A percentile compares a stretch with the other conserved stretches of the same genome.
phyloP scores from a whole-genome alignment of 495 filamentous ascomycete species.

The Aspergillus nidulans region DNA sequence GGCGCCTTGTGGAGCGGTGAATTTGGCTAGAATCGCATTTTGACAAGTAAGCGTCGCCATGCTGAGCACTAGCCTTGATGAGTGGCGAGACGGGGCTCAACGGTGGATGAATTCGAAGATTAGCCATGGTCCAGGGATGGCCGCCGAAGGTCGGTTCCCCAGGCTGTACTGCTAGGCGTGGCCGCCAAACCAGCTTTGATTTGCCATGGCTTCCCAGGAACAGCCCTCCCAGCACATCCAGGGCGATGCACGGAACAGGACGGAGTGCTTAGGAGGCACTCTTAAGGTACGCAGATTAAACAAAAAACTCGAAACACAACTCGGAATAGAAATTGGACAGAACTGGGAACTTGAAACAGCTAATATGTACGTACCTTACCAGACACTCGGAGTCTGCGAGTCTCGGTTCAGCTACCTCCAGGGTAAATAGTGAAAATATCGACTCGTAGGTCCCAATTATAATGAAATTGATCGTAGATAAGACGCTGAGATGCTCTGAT shows the following conservation, averaged over 20 bases:
- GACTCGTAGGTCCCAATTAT: no score
- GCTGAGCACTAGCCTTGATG: slow-evolving; percentile 1
- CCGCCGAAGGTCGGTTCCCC: background rate
- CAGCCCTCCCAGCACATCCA: background rate
- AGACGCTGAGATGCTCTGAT: background rate
- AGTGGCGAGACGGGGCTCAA: slow-evolving; percentile 3
- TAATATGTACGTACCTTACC: background rate
- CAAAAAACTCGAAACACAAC: no score
- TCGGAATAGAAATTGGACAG: no score
- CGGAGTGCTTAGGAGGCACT: no score
- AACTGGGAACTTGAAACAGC: no score
- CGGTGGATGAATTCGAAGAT: background rate
- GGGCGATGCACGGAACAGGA: no score
- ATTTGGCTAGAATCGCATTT: background rate
- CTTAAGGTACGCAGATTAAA: background rate
- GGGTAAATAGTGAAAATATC: no score
- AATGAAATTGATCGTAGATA: no score
- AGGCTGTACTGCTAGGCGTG: slow-evolving; percentile 17
- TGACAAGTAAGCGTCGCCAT: slow-evolving; percentile 4
- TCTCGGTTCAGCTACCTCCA: background rate
- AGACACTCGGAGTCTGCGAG: background rate
- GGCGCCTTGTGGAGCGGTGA: slow-evolving; percentile 8
- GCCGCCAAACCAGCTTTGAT: slow-evolving; percentile 16
- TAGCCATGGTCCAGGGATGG: background rate
- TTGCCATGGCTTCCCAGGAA: slow-evolving; percentile 7